Evolutionary conservation across 495 filamentous ascomycete genomes (phyloP).

Genomic region (Aspergillus asperescens): DNA sequence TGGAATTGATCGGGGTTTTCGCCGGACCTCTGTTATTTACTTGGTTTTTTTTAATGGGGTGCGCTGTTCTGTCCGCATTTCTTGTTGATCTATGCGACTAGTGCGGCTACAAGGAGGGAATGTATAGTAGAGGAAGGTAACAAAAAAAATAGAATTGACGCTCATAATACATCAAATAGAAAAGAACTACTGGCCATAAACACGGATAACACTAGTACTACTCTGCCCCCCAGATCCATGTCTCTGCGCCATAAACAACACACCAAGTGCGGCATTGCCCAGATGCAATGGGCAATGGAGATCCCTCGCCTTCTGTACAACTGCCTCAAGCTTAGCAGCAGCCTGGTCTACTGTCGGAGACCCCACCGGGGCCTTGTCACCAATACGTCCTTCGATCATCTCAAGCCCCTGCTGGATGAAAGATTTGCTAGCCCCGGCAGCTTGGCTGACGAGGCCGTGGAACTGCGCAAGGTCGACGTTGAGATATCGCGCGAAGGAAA

Average conservation of each 20-base stretch:
- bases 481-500: slow-evolving; percentile 58
- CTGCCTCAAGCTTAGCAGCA: slow-evolving; percentile 53
- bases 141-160: not conserved
- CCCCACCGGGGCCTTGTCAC: slow-evolving; percentile 21
- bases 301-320: slow-evolving; percentile 54
- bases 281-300: slow-evolving; percentile 39
- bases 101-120: no score
- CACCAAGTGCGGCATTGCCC: slow-evolving; percentile 38
- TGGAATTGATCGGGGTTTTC: no score
- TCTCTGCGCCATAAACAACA: slow-evolving; percentile 33
- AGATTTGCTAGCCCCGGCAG: slow-evolving; percentile 61
- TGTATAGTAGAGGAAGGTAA: no score
- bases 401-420: slow-evolving; percentile 53
- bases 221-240: slow-evolving; percentile 29
- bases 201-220: slow-evolving; percentile 33
- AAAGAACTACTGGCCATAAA: slow-evolving; percentile 27
- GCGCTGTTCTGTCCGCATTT: no score
- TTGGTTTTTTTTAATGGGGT: no score
- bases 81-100: no score
- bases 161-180: not conserved
- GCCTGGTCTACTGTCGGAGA: slow-evolving; percentile 50
- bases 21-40: no score
- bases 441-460: slow-evolving; percentile 61
- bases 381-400: slow-evolving; percentile 42
- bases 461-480: slow-evolving; percentile 61